Evolutionary conservation across 2,329 filamentous ascomycete genomes (phyloP).

Genomic region (Didymella glomerata): DNA sequence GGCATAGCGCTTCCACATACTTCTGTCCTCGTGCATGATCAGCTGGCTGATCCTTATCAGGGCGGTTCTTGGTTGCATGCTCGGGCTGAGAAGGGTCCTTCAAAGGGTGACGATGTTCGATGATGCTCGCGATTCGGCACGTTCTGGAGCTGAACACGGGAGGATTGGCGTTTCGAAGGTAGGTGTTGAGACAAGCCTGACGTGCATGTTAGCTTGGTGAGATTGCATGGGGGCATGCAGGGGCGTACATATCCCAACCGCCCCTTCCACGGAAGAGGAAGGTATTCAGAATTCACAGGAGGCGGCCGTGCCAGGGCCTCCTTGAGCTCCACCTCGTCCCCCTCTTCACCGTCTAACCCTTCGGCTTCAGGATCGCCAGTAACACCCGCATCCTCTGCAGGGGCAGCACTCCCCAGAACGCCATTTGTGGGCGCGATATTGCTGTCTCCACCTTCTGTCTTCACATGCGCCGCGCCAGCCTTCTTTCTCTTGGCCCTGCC

Average conservation of each 20-base stretch:
- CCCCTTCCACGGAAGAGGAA: slow-evolving; percentile 91
- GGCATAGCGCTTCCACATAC: slow-evolving; percentile 78
- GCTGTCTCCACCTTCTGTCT: slow-evolving; percentile 33
- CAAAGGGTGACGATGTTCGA: slow-evolving; percentile 87
- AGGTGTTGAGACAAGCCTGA: slow-evolving; percentile 89
- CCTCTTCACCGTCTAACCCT: slow-evolving; percentile 33
- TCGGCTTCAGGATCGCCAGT: slow-evolving; percentile 62
- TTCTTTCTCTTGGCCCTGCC: slow-evolving; percentile 40
- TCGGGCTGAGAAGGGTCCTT: slow-evolving; percentile 77
- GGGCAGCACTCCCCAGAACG: slow-evolving; percentile 25
- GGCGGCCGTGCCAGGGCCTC: slow-evolving; percentile 71
- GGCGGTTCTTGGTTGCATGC: slow-evolving; percentile 85
- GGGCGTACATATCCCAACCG: slow-evolving; percentile 81
- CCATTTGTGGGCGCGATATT: slow-evolving; percentile 24
- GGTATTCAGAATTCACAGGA: slow-evolving; percentile 80
- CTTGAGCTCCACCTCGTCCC: slow-evolving; percentile 66
- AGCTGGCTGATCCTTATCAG: slow-evolving; percentile 75
- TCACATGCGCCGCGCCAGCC: slow-evolving; percentile 36
- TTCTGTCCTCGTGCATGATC: slow-evolving; percentile 71
- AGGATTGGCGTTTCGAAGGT: slow-evolving; percentile 80
- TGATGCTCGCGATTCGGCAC: slow-evolving; percentile 86
- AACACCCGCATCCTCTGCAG: slow-evolving; percentile 29
- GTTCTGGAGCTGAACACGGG: slow-evolving; percentile 91
- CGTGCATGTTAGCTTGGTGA: slow-evolving; percentile 29
- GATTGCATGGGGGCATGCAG: slow-evolving; percentile 22